Evolutionary conservation across 2,329 filamentous ascomycete genomes (phyloP).

Genomic region (Didymella pinodella): DNA sequence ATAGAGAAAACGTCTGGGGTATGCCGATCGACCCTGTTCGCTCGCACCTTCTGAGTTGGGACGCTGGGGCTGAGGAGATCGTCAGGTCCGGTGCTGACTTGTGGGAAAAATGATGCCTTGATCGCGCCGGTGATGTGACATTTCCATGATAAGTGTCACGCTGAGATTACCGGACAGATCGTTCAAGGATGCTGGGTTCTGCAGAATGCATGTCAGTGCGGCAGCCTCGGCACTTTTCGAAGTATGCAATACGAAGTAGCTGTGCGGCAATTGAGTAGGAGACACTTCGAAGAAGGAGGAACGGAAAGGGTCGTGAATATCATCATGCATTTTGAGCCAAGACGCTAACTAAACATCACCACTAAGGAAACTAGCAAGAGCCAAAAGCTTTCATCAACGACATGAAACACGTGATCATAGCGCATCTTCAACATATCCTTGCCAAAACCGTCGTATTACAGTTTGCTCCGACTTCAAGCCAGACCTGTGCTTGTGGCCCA

Average conservation of each 20-base stretch:
- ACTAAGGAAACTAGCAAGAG: background rate
- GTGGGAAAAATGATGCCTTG: background rate
- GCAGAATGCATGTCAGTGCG: background rate
- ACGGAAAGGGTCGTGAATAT: background rate
- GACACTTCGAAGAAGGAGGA: background rate
- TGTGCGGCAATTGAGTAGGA: background rate
- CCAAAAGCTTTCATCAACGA: background rate
- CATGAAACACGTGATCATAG: background rate
- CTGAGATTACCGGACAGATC: no score
- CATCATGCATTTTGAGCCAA: background rate
- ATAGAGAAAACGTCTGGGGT: background rate
- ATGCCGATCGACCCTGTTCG: background rate
- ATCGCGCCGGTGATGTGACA: background rate
- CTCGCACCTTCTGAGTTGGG: constrained; percentile 5
- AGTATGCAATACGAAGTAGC: background rate
- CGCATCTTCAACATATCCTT: no score
- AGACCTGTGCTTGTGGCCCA: constrained; percentile 38
- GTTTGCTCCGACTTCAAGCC: background rate
- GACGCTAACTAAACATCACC: background rate
- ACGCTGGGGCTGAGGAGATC: background rate
- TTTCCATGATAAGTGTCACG: background rate
- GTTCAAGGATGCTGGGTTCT: no score
- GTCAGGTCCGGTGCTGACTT: background rate
- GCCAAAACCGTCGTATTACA: no score
- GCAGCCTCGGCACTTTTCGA: background rate